Conservation (phyloP, 257 asterid species). For the Craterostigma plantagineum region DNA sequence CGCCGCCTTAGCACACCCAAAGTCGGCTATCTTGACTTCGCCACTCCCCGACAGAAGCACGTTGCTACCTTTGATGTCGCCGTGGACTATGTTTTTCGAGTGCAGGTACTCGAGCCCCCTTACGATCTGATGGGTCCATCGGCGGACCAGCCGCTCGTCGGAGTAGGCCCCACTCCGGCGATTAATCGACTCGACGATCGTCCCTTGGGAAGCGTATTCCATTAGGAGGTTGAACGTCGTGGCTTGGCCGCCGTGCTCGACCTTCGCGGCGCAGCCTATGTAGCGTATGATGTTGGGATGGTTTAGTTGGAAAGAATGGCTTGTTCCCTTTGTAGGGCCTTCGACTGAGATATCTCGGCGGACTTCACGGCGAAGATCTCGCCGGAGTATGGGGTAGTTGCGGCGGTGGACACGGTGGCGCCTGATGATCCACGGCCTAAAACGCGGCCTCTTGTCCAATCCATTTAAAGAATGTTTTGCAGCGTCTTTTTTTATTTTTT, state of each 20-base stretch:
- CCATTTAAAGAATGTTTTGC: slow-evolving; percentile 17
- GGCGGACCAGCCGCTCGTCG: slow-evolving; percentile 18
- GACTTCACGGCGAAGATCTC: slow-evolving; percentile 56
- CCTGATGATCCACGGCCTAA: slow-evolving; percentile 53
- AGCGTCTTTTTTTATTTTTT: no score
- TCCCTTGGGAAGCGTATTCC: slow-evolving; percentile 35
- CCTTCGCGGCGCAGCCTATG: slow-evolving; percentile 26
- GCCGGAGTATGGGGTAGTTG: slow-evolving; percentile 5
- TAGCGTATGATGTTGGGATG: slow-evolving; percentile 27
- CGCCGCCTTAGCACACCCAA: slow-evolving; percentile 48
- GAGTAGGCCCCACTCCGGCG: slow-evolving; percentile 17
- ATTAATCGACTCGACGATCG: slow-evolving; percentile 16
- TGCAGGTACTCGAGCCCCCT: slow-evolving; percentile 48
- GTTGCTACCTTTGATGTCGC: slow-evolving; percentile 65
- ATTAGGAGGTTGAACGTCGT: slow-evolving; percentile 39
- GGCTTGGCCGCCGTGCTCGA: slow-evolving; percentile 13
- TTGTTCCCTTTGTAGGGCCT: slow-evolving; percentile 29
- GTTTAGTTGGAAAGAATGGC: slow-evolving; percentile 17
- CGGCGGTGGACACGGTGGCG: slow-evolving; percentile 40
- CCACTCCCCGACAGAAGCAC: slow-evolving; percentile 16
- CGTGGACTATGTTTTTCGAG: slow-evolving; percentile 50
- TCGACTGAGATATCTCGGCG: slow-evolving; percentile 23
- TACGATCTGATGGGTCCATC: slow-evolving; percentile 20
- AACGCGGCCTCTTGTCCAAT: slow-evolving; percentile 54
- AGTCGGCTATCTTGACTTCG: slow-evolving; percentile 44